Conservation (phyloP, 2,329 filamentous ascomycete species). For the Sphaerulina musiva region DNA sequence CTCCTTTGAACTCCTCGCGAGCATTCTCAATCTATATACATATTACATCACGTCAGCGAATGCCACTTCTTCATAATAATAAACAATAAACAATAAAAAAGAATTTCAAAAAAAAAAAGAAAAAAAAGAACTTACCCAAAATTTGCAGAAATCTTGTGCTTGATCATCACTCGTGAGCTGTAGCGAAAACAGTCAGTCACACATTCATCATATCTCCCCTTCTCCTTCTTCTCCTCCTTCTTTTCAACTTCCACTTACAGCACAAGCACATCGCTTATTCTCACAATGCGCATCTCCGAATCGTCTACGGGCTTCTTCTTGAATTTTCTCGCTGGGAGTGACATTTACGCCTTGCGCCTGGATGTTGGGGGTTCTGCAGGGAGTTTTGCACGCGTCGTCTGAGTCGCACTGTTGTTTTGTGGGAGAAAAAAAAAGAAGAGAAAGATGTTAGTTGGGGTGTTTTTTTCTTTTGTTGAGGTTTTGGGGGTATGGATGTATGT, state of each 20-base stretch:
- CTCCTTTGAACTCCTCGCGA: conserved; percentile 11
- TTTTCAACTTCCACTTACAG: background rate
- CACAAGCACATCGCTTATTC: conserved; percentile 5
- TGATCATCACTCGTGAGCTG: conserved; percentile 11
- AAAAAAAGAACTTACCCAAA: background rate
- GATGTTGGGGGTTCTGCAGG: conserved; percentile 3
- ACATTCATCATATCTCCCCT: too few relatives aligned
- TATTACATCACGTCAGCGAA: background rate
- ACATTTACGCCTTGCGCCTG: conserved; percentile 8
- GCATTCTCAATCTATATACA: conserved; percentile 11
- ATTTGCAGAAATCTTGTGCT: conserved; percentile 7
- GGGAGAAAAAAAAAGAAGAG: background rate
- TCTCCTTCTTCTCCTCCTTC: too few relatives aligned
- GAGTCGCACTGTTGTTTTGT: conserved; percentile 9
- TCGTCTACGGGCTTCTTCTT: conserved; percentile 13
- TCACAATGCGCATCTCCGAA: conserved; percentile 15
- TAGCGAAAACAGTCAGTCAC: too few relatives aligned
- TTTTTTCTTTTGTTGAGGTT: background rate
- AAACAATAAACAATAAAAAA: too few relatives aligned
- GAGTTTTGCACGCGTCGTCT: conserved; percentile 14
- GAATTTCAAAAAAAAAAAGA: too few relatives aligned
- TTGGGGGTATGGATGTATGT: too few relatives aligned
- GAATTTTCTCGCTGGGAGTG: conserved; percentile 12
- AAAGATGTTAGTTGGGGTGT: background rate
- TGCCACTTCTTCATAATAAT: background rate